Evolutionary conservation across 257 asterid genomes (phyloP).

Genomic region (Prunella vulgaris): DNA sequence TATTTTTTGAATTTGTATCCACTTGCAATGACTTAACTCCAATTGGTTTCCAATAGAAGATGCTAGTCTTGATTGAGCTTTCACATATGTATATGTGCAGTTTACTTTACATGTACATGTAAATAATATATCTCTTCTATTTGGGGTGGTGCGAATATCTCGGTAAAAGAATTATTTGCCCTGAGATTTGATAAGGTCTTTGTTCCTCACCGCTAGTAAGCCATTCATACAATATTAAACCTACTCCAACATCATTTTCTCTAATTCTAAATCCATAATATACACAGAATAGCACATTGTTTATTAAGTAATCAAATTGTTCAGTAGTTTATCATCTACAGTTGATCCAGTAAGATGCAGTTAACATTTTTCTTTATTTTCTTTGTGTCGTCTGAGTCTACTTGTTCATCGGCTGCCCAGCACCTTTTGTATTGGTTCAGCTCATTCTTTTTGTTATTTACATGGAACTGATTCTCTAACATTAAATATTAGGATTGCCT

Average conservation of each 20-base stretch:
- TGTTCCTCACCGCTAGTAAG: no score
- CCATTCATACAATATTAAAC: no score
- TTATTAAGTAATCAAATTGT: background rate
- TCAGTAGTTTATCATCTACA: background rate
- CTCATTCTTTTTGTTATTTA: background rate
- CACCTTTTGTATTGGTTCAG: constrained; percentile 2
- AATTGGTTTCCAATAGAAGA: background rate
- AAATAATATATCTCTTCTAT: background rate
- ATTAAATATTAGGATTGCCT: constrained; percentile 91
- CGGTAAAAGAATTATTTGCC: no score
- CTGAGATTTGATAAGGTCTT: no score
- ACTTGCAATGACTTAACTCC: background rate
- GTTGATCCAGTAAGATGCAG: constrained; percentile 3
- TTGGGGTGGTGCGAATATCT: no score
- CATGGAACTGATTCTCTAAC: constrained; percentile 42
- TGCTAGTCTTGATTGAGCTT: background rate
- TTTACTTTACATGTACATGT: background rate
- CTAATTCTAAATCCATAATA: background rate
- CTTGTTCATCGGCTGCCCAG: constrained; percentile 12
- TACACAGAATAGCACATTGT: background rate
- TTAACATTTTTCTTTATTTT: background rate
- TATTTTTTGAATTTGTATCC: background rate
- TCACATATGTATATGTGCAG: background rate
- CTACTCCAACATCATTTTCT: background rate
- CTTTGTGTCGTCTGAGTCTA: background rate